A percentile compares a stretch with the other conserved stretches of the same genome.
phyloP scores from a whole-genome alignment of 169 alveolate genomes.

The Hammondia hammondi region DNA sequence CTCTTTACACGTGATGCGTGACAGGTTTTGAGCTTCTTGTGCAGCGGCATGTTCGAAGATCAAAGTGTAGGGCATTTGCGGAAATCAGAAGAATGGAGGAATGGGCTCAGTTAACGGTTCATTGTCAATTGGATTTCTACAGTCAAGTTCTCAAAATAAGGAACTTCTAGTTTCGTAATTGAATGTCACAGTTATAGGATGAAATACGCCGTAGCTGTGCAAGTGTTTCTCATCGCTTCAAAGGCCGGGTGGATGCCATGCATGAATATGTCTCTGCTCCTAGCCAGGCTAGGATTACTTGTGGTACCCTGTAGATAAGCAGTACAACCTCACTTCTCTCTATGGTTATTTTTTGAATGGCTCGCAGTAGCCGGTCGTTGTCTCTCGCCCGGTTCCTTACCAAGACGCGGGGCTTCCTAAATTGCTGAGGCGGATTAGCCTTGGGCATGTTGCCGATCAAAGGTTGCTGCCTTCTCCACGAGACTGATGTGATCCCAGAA shows the following conservation, averaged over 20 bases:
- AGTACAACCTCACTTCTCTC: not conserved
- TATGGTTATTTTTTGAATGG: not conserved
- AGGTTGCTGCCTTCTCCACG: not conserved
- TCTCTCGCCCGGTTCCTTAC: not conserved
- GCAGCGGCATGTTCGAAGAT: too few species aligned
- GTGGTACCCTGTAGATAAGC: not conserved
- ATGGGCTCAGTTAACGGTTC: too few species aligned
- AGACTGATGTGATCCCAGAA: not conserved
- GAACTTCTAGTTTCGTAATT: too few species aligned
- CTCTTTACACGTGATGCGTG: too few species aligned
- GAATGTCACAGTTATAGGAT: not conserved
- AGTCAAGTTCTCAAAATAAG: too few species aligned
- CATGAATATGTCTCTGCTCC: not conserved
- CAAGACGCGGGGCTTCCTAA: not conserved
- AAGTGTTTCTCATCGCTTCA: not conserved
- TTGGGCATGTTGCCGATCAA: not conserved
- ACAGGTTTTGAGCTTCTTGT: too few species aligned
- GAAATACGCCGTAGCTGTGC: not conserved
- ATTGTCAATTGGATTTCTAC: too few species aligned
- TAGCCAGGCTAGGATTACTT: not conserved
- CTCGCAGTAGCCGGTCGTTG: conserved; percentile 1
- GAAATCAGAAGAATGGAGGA: too few species aligned
- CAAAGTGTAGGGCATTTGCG: too few species aligned
- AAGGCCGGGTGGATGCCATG: not conserved
- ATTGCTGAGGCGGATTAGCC: not conserved